Conservation (phyloP, 2,329 filamentous ascomycete species). For the Fusarium penzigii region DNA sequence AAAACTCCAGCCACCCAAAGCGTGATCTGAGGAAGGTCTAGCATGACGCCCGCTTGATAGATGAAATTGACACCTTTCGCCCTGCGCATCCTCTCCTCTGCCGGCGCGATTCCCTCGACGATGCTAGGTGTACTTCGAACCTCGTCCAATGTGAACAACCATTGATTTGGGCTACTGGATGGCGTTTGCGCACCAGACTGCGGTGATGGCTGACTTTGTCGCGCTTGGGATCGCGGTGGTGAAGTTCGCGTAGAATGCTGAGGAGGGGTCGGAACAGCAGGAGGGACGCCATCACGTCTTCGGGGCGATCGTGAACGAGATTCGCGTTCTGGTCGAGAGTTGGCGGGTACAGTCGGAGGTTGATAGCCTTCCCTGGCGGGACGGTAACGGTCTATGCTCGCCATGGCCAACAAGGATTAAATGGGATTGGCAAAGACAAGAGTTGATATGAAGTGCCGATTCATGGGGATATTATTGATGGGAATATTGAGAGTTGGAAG, state of each 20-base stretch:
- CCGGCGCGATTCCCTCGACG: constrained; percentile 73
- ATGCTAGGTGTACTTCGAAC: constrained; percentile 81
- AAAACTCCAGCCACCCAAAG: constrained; percentile 91
- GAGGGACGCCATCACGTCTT: constrained; percentile 55
- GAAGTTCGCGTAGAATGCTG: constrained; percentile 56
- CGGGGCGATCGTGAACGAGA: constrained; percentile 51
- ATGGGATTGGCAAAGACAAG: constrained; percentile 26
- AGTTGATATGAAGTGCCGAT: constrained; percentile 14
- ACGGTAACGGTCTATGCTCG: constrained; percentile 61
- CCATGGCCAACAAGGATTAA: constrained; percentile 44
- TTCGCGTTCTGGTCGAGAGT: constrained; percentile 42
- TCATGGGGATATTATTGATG: constrained; percentile 28
- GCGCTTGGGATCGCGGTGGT: constrained; percentile 51
- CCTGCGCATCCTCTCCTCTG: constrained; percentile 77
- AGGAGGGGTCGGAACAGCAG: constrained; percentile 62
- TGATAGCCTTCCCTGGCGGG: constrained; percentile 59
- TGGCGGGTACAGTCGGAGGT: constrained; percentile 48
- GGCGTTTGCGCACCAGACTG: constrained; percentile 41
- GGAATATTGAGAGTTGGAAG: constrained; percentile 9
- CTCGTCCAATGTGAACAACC: constrained; percentile 86
- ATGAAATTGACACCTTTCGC: constrained; percentile 97
- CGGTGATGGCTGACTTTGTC: constrained; percentile 46
- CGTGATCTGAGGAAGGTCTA: constrained; percentile 89
- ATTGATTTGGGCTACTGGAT: constrained; percentile 60
- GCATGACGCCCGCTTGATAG: constrained; percentile 86